A percentile compares a stretch with the other conserved stretches of the same genome.
These are phyloP conservation scores for Tolypocladium pustulatum DNA, from an alignment of 2,329 filamentous ascomycete genomes.

Conservation along the genomic window DNA sequence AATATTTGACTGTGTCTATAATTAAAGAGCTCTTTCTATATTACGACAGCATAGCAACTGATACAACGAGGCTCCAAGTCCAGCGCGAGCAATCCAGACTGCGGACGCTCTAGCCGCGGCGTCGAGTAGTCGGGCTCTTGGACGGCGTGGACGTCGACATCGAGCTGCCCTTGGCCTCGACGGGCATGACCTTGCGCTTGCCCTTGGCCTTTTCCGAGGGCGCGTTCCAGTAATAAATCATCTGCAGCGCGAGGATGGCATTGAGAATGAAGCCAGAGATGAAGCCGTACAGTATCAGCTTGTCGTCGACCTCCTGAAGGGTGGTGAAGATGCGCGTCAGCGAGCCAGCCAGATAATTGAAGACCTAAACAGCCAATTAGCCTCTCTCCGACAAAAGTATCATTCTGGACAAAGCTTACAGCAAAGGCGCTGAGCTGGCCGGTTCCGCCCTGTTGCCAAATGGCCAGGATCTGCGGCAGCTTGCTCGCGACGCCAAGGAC, in stretches of 20 bases:
- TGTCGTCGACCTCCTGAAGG: constrained; percentile 92
- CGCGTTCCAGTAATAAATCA: constrained; percentile 93
- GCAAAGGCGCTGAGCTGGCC: constrained; percentile 95
- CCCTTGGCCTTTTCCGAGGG: constrained; percentile 36
- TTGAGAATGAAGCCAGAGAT: constrained; percentile 87
- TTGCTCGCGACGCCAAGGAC: constrained; percentile 80
- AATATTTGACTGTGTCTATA: neutral
- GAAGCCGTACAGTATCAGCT: constrained; percentile 91
- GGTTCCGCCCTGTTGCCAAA: constrained; percentile 76
- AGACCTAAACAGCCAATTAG: constrained; percentile 51
- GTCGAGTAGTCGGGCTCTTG: constrained; percentile 33
- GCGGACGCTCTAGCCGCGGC: constrained; percentile 23
- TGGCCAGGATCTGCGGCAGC: constrained; percentile 81
- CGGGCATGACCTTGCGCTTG: constrained; percentile 26
- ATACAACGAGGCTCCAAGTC: constrained; percentile 3
- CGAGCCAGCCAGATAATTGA: constrained; percentile 93
- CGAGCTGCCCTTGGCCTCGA: constrained; percentile 15
- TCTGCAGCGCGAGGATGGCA: constrained; percentile 73
- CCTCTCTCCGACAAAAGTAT: neutral
- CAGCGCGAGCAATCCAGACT: constrained; percentile 1
- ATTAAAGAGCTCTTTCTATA: neutral
- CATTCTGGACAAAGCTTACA: constrained; percentile 43
- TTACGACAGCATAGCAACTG: neutral
- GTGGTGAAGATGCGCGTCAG: constrained; percentile 96
- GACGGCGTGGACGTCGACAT: constrained; percentile 25